Conservation (phyloP, 768 basidiomycete species). For the Hortiboletus flavorubellus region DNA sequence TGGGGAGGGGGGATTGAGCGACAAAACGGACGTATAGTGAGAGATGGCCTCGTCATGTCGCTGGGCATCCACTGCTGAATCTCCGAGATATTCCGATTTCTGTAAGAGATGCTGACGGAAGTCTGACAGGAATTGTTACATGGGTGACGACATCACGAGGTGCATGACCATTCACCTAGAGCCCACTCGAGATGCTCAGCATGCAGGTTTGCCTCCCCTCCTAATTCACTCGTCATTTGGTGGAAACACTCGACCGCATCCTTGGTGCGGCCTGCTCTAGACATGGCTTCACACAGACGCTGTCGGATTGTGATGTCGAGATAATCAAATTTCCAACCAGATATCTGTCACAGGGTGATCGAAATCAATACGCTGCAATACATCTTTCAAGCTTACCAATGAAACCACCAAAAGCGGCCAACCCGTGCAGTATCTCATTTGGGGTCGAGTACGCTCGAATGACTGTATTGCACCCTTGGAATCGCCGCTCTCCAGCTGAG, state of each 20-base stretch:
- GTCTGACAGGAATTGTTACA: not conserved
- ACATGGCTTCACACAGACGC: no score
- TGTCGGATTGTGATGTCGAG: no score
- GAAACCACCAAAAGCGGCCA: no score
- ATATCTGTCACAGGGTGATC: no score
- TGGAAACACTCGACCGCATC: no score
- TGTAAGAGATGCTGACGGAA: not conserved
- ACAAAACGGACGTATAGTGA: not conserved
- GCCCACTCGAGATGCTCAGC: not conserved
- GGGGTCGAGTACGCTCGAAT: not conserved
- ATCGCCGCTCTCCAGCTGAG: not conserved
- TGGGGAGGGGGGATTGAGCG: not conserved
- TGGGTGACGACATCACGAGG: not conserved
- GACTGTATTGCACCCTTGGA: not conserved
- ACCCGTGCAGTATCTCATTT: no score
- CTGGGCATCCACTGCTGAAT: not conserved
- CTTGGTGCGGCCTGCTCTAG: no score
- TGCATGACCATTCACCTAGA: not conserved
- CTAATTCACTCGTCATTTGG: no score
- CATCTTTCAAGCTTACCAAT: no score
- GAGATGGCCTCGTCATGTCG: not conserved
- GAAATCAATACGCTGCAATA: no score
- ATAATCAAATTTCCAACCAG: no score
- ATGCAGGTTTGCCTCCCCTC: not conserved
- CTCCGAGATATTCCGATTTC: not conserved